Conservation (phyloP, 1,139 yeast genomes). For the Hansenula sp. region DNA sequence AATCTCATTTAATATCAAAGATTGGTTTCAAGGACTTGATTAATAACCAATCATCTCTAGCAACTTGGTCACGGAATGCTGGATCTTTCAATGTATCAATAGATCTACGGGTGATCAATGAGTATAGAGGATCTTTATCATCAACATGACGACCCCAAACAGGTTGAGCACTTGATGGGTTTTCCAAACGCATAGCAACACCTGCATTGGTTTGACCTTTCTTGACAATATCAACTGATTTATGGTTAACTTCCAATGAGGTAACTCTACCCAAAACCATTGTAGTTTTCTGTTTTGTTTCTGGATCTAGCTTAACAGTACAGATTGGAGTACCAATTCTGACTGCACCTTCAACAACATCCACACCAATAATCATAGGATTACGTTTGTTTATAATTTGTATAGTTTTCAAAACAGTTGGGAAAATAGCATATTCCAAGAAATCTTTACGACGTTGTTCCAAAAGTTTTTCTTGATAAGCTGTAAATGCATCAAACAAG, state of each 20-base stretch:
- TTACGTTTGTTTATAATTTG: slow-evolving; percentile 98
- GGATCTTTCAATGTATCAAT: slow-evolving; percentile 98
- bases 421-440: slow-evolving; percentile 87
- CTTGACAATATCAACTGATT: slow-evolving; percentile 70
- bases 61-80: slow-evolving; percentile 90
- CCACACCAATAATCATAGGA: slow-evolving; percentile 99
- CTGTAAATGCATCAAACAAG: slow-evolving; percentile 90
- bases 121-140: slow-evolving; percentile 84
- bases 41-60: slow-evolving; percentile 93
- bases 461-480: slow-evolving; percentile 80
- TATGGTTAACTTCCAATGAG: slow-evolving; percentile 93
- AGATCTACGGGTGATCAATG: slow-evolving; percentile 81
- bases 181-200: slow-evolving; percentile 96
- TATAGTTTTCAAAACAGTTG: slow-evolving; percentile 88
- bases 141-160: slow-evolving; percentile 99
- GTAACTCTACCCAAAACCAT: slow-evolving; percentile 80
- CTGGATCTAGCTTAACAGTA: slow-evolving; percentile 87
- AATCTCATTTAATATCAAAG: slow-evolving; percentile 40
- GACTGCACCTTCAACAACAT: slow-evolving; percentile 85
- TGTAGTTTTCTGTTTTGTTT: slow-evolving; percentile 68
- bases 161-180: slow-evolving; percentile 90
- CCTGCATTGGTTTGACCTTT: slow-evolving; percentile 97
- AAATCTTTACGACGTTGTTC: slow-evolving; percentile 90
- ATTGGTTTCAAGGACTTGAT: slow-evolving; percentile 84
- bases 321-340: slow-evolving; percentile 94